Base-by-base conservation (phyloP, 306 rosid species). In the apple (Malus domestica) region DNA sequence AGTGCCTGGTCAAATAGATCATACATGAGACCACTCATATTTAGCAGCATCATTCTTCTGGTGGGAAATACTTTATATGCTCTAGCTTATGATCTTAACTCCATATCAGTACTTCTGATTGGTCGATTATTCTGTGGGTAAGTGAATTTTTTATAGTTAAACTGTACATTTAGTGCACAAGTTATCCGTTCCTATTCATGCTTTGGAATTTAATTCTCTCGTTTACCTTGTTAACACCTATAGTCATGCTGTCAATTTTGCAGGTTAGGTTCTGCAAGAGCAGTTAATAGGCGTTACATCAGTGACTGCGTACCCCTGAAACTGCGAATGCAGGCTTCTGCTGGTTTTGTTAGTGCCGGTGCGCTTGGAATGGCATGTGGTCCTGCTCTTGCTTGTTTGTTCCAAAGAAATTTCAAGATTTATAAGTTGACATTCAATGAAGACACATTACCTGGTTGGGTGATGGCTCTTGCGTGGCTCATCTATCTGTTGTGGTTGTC, bases 1-100 rank as follows among this genome's bases (percentile, higher is more conserved):
- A 93, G 98, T 84, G 93, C 93, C 2, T 93, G 98, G 98, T 91
- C 98, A 70, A 93, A 91, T 81, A 85, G 80, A 82, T 91, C 98
- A 18, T 93, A 93, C 88, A 79, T 91, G 85, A 89, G 82, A 72
- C 98, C 98, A 42, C 97, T 93, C 40, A 83, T 91, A n/a, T 93
- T 91, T 83, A 93, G 98, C 63, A 93, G 98, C 83, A 71, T 93
- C 44, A 82, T 74, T 87, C 96, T 91, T 76, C 67, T 88, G 16
- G 46, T 88, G 70, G 98, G 98, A 63, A 93, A 93, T 55, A 38
- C 83, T 80, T 60, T 91, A 71, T 93, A 93, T 83, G 98, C 97
- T 10, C 80, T 91, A 86, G 98, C 97, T 32, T 91, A 90, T 75
- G 98, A 93, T 85, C 78, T 80, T 75, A 58, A 83, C 65, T 93